A percentile compares a stretch with the other conserved stretches of the same genome.
phyloP scores from a whole-genome alignment of 352 stramenopile genomes.

The Globisporangium nagaii region DNA sequence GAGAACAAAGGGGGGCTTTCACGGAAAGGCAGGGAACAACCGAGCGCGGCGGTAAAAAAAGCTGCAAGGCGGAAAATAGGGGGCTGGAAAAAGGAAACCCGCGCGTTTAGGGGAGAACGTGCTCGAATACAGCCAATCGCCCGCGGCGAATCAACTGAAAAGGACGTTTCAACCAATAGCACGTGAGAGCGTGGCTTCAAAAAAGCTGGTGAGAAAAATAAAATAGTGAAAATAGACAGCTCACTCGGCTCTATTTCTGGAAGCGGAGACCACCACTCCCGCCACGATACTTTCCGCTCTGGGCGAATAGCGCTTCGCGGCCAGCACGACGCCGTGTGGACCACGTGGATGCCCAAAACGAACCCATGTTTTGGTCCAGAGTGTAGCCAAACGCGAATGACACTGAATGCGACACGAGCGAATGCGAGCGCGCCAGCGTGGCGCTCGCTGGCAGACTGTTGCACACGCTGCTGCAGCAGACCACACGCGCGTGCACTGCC shows the following conservation, averaged over 20 bases:
- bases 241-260: not conserved
- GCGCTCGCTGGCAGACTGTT: no score
- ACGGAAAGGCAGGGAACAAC: not conserved
- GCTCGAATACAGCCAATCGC: not conserved
- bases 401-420: not conserved
- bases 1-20: slow-evolving; percentile 5
- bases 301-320: not conserved
- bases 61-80: no score
- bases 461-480: no score
- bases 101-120: slow-evolving; percentile 1
- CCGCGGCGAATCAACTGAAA: no score
- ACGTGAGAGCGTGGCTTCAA: slow-evolving; percentile 5
- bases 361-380: not conserved
- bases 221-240: not conserved
- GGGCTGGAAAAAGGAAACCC: no score
- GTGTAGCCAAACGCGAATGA: not conserved
- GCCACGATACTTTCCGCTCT: not conserved
- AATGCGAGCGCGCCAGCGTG: not conserved
- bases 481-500: no score
- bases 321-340: slow-evolving; percentile 1
- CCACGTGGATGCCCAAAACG: slow-evolving; percentile 2
- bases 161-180: slow-evolving; percentile 6
- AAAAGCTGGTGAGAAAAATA: no score
- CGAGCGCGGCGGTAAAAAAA: slow-evolving; percentile 2
- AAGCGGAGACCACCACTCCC: slow-evolving; percentile 1